Percentiles rank a stretch among this genome's conserved stretches.
Conservation (phyloP, 257 asterid species). For the Ophiorrhiza pumila region DNA sequence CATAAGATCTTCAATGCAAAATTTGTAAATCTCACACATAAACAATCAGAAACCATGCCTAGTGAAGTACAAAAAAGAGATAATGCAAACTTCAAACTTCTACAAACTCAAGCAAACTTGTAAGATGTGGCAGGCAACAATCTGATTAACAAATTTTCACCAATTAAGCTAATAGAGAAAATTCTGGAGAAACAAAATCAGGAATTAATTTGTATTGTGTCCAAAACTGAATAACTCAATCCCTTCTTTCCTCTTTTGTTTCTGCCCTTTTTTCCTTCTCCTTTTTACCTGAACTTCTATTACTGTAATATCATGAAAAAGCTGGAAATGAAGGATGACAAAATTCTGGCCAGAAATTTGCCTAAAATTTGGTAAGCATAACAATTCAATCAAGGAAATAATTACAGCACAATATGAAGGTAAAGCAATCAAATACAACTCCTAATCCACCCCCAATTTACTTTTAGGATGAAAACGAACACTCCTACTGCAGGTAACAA, state of each 20-base stretch:
- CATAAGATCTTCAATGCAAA: not conserved
- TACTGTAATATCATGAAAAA: too few species aligned
- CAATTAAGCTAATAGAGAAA: not conserved
- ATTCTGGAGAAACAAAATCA: not conserved
- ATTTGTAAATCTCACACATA: not conserved
- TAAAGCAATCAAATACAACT: not conserved
- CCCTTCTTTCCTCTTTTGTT: too few species aligned
- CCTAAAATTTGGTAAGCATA: not conserved
- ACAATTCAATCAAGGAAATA: not conserved
- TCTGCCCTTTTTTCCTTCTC: too few species aligned
- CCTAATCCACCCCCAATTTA: not conserved
- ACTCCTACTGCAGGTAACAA: not conserved
- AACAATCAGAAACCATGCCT: not conserved
- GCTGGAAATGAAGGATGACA: not conserved
- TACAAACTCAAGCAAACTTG: not conserved
- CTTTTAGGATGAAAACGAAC: too few species aligned
- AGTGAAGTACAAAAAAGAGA: not conserved
- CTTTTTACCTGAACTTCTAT: too few species aligned
- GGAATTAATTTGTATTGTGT: not conserved
- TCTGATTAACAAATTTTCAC: not conserved
- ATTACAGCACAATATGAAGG: too few species aligned
- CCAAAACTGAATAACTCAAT: not conserved
- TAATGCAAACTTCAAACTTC: not conserved
- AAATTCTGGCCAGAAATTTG: too few species aligned
- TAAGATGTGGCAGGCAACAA: not conserved